Percentiles rank a stretch among this genome's conserved stretches.
Evolutionary conservation across 2,329 filamentous ascomycete species (phyloP).

Genomic region (Mollisia scopiformis): DNA sequence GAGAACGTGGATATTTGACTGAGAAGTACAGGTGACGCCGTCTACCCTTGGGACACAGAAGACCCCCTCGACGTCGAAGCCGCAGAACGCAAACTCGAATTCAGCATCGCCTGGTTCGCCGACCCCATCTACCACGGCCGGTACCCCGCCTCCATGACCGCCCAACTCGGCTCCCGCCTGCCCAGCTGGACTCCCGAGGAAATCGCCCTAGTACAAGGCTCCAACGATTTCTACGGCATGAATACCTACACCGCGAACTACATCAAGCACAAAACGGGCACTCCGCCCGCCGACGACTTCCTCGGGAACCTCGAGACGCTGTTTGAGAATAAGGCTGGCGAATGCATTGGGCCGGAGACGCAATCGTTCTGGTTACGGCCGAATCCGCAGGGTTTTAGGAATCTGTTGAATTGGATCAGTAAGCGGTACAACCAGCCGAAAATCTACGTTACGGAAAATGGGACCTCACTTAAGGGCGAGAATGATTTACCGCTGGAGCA

Average conservation of each 20-base stretch:
- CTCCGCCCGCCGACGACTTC: slow-evolving; percentile 67
- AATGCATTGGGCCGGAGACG: slow-evolving; percentile 79
- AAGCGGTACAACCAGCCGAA: slow-evolving; percentile 75
- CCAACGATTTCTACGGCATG: slow-evolving; percentile 94
- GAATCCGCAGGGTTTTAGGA: slow-evolving; percentile 74
- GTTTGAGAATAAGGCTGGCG: slow-evolving; percentile 71
- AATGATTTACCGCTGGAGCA: slow-evolving; percentile 72
- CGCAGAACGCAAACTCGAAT: slow-evolving; percentile 80
- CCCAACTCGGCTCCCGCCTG: slow-evolving; percentile 77
- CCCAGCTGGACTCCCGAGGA: slow-evolving; percentile 77
- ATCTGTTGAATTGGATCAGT: slow-evolving; percentile 76
- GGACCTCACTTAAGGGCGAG: slow-evolving; percentile 82
- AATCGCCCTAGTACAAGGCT: slow-evolving; percentile 73
- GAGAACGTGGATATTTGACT: too few species aligned
- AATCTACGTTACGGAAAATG: slow-evolving; percentile 90
- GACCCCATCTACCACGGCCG: slow-evolving; percentile 85
- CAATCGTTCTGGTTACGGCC: slow-evolving; percentile 82
- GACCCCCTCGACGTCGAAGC: slow-evolving; percentile 78
- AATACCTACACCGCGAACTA: slow-evolving; percentile 93
- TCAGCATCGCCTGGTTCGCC: slow-evolving; percentile 85
- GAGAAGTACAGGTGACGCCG: slow-evolving; percentile 65
- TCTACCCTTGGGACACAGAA: slow-evolving; percentile 79
- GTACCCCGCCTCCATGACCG: slow-evolving; percentile 82
- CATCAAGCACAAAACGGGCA: slow-evolving; percentile 70
- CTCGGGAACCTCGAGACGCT: slow-evolving; percentile 76